Base-by-base conservation (phyloP, 1,284 basidiomycete genomes). In the Bjerkandera adusta region DNA sequence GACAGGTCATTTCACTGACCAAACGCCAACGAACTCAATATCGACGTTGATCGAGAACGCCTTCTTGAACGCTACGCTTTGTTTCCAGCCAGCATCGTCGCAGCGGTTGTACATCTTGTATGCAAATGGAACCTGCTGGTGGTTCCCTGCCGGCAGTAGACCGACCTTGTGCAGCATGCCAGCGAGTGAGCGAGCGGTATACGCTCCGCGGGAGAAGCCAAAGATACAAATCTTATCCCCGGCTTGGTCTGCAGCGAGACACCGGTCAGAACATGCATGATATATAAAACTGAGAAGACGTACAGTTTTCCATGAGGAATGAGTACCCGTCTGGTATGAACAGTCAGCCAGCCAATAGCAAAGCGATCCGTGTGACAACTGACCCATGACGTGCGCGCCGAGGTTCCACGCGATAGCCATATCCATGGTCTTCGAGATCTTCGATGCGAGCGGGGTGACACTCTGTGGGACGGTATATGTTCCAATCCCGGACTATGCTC, bases 131-230 rank as follows among this genome's bases (percentile, higher is more conserved):
- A 70, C 60, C 47, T 70, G 66, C 43, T 67, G 61, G 16, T 55
- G 47, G 44, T 68, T 68, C 15, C 54, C 52, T 8, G 54, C 45
- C 1, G 67, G 64, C 4, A 55, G 40, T 5, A 57, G 37, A n/a
- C 71, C 64, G 36, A 57, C 51, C 40, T 56, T 48, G 39, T 48
- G 46, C 73, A 76, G 6, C 75, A 79, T 79, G 3, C 77, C 77
- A 1, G 76, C 77, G 3, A 79, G 60, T 20, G 73, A 74, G 43
- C 60, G 57, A 12, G 64, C 64, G 20, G 79, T 83, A 57, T 84
- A 84, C 22, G 82, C 81, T 3, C 83, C 83, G 5, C 83, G 73
- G n/a, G 78, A 83, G 62, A 85, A 86, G 2, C 78, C 78, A 56
- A 81, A 81, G 6, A 81, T 65, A 53, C 75, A 76, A n/a, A 78